Percentiles rank a stretch among this genome's conserved stretches.
These are phyloP conservation scores for Gillenia trifoliata DNA, from an alignment of 306 rosid species.

Conservation along the genomic window DNA sequence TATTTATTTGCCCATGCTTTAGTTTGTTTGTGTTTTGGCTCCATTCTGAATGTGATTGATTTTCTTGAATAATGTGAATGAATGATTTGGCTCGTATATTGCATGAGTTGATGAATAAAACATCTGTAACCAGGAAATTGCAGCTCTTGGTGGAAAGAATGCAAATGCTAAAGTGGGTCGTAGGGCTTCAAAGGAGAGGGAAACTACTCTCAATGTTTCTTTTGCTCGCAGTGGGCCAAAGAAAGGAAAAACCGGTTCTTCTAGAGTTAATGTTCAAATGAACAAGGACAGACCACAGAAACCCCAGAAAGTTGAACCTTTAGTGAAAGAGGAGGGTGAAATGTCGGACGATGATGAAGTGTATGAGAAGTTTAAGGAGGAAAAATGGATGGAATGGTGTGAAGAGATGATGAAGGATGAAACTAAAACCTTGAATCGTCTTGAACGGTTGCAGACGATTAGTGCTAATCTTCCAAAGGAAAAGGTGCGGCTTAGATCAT, in stretches of 20 bases:
- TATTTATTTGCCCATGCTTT: background rate
- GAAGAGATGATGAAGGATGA: slow-evolving; percentile 86
- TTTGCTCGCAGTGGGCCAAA: slow-evolving; percentile 43
- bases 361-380: slow-evolving; percentile 96
- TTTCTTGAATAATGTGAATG: background rate
- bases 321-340: slow-evolving; percentile 97
- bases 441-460: slow-evolving; percentile 77
- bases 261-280: slow-evolving; percentile 43
- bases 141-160: slow-evolving; percentile 69
- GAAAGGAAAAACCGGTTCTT: slow-evolving; percentile 61
- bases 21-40: slow-evolving; percentile 1
- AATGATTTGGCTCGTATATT: background rate
- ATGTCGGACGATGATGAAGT: slow-evolving; percentile 97
- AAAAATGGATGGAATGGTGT: slow-evolving; percentile 99
- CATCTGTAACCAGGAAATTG: slow-evolving; percentile 56
- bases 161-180: slow-evolving; percentile 60
- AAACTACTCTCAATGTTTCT: slow-evolving; percentile 38
- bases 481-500: slow-evolving; percentile 38
- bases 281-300: slow-evolving; percentile 53
- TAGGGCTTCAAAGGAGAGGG: slow-evolving; percentile 77
- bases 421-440: slow-evolving; percentile 81
- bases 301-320: slow-evolving; percentile 69
- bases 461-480: slow-evolving; percentile 98
- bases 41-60: background rate
- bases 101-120: slow-evolving; percentile 15